Evolutionary conservation across 208 protist species (phyloP), one percentile per base, ranked within the genome.

Genomic region (Tetramitus jugosus): DNA sequence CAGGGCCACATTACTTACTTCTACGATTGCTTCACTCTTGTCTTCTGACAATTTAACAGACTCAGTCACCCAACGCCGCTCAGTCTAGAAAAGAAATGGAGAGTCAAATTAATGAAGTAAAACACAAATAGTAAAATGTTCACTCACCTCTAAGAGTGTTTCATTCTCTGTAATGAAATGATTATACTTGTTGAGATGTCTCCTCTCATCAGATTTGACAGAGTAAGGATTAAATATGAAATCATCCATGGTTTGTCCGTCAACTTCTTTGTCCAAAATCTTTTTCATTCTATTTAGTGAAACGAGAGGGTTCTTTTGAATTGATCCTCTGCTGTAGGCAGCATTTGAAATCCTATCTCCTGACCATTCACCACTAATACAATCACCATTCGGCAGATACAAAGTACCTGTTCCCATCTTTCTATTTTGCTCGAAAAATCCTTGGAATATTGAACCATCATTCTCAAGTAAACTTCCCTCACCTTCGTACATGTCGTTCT

Each of bases 351-450:
- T 29, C 23, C 43, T 39, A 26, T 69, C 62, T 0, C 62, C 62
- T 29, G 23, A 45, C 62, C 62, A 69, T 37, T 29, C 26, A 31
- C 62, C 62, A 37, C 43, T 37, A 42, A 69, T 39, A 3, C 37
- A 29, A 40, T 69, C 62, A 37, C 62, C 62, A 69, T 69, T 69
- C 37, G 62, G 62, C 29, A 69, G 13, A 42, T 69, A 69, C 26
- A 69, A 37, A 43, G 26, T 69, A 10, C 62, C 62, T 42, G 37
- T 69, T 43, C 62, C 62, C 26, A 43, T 69, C 33, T 29, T 69
- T 69, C 43, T 29, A 29, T 37, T 37, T 45, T 39, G 23, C 33
- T 69, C 43, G 33, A 37, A 69, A 29, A 69, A 43, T 69, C 62
- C 62, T 69, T 69, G 62, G 39, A 69, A 69, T 23, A 37, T 37